These are phyloP conservation scores for Wickerhamia fluorescens DNA, from an alignment of 805 yeast species.

Conservation along the genomic window DNA sequence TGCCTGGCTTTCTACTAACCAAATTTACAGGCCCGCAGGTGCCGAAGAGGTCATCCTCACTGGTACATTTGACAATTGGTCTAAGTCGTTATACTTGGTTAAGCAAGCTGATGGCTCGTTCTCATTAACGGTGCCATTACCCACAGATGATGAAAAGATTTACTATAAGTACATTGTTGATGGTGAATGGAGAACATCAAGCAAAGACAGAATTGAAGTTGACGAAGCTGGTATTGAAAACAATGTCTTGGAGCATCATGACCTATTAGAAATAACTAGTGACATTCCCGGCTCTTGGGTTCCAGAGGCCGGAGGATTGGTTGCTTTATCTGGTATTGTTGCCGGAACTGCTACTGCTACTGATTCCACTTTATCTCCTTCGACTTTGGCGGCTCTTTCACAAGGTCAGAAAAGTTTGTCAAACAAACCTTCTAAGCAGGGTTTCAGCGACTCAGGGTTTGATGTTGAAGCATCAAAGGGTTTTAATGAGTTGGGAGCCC, in stretches of 20 bases:
- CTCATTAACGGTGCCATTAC: constrained; percentile 50
- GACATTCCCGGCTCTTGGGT: constrained; percentile 15
- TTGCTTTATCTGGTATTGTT: constrained; percentile 7
- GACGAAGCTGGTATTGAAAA: constrained; percentile 48
- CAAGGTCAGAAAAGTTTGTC: no score
- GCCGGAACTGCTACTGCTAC: constrained; percentile 5
- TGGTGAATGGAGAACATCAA: constrained; percentile 52
- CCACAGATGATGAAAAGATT: constrained; percentile 31
- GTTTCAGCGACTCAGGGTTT: no score
- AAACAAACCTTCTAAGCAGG: no score
- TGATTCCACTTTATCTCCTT: no score
- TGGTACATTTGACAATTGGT: constrained; percentile 66
- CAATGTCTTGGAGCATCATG: constrained; percentile 38
- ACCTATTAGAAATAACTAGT: constrained; percentile 17
- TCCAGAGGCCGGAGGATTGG: constrained; percentile 28
- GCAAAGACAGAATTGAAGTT: constrained; percentile 31
- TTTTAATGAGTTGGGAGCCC: no score
- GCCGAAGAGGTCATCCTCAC: constrained; percentile 55
- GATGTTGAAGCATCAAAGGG: constrained; percentile 2
- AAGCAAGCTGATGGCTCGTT: constrained; percentile 57
- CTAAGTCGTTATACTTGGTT: constrained; percentile 51
- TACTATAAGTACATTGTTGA: constrained; percentile 62
- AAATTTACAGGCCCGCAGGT: constrained; percentile 33
- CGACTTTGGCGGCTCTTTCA: no score
- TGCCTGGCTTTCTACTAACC: not conserved